Conservation (phyloP, 2,329 filamentous ascomycete species). For the Gremmenia infestans region DNA sequence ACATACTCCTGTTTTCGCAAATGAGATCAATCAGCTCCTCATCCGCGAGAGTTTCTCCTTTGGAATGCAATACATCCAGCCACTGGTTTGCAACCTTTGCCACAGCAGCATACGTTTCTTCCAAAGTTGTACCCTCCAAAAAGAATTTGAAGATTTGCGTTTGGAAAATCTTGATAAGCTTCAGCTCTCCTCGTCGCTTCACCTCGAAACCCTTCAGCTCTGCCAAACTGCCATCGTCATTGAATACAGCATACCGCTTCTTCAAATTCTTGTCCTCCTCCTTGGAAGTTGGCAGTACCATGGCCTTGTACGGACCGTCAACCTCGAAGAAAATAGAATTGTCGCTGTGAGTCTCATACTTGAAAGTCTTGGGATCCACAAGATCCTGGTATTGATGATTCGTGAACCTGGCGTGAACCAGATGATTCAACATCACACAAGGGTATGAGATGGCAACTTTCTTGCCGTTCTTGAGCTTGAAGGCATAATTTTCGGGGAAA, state of each 20-base stretch:
- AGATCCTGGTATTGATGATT: slow-evolving; percentile 97
- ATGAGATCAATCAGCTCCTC: slow-evolving; percentile 99
- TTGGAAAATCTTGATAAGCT: slow-evolving; percentile 99
- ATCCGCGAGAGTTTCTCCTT: slow-evolving; percentile 84
- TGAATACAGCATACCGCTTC: slow-evolving; percentile 98
- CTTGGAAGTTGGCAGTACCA: slow-evolving; percentile 95
- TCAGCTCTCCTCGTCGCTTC: slow-evolving; percentile 94
- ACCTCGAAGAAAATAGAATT: slow-evolving; percentile 99
- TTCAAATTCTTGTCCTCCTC: slow-evolving; percentile 99
- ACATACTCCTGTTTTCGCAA: slow-evolving; percentile 98
- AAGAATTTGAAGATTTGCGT: slow-evolving; percentile 99
- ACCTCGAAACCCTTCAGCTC: slow-evolving; percentile 97
- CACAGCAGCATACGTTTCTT: slow-evolving; percentile 86
- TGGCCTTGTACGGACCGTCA: slow-evolving; percentile 93
- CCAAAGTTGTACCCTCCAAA: slow-evolving; percentile 79
- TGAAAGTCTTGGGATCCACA: slow-evolving; percentile 70
- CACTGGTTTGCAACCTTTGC: slow-evolving; percentile 94
- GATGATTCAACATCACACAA: slow-evolving; percentile 97
- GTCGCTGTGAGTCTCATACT: slow-evolving; percentile 95
- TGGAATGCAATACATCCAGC: slow-evolving; percentile 90
- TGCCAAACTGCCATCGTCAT: slow-evolving; percentile 90
- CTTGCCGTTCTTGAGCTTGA: slow-evolving; percentile 93
- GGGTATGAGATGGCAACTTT: slow-evolving; percentile 96
- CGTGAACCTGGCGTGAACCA: slow-evolving; percentile 91
- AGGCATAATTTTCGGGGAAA: slow-evolving; percentile 93